Evolutionary conservation across 1,139 yeast genomes (phyloP).

Genomic region (Geotrichum macrosporum): DNA sequence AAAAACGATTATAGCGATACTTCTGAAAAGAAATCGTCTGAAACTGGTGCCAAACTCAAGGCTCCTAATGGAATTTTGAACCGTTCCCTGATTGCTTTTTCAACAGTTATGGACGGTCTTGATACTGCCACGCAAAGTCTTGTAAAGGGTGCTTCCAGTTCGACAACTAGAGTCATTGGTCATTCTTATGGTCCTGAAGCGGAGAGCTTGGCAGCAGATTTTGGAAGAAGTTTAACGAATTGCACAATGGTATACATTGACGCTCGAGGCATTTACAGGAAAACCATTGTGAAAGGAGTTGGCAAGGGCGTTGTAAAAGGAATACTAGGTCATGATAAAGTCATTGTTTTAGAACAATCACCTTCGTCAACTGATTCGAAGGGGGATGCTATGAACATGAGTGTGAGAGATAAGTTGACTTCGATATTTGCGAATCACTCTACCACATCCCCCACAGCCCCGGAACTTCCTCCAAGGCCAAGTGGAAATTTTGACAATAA

Average conservation of each 20-base stretch:
- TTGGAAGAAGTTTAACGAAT: slow-evolving; percentile 16
- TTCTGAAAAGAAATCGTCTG: too few relatives aligned
- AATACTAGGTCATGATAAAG: slow-evolving; percentile 7
- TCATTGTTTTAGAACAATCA: not conserved
- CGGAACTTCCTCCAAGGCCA: not conserved
- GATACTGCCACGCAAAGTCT: slow-evolving; percentile 17
- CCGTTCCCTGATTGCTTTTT: slow-evolving; percentile 21
- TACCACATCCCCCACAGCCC: not conserved
- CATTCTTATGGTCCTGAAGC: slow-evolving; percentile 22
- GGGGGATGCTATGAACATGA: slow-evolving; percentile 2
- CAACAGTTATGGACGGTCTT: slow-evolving; percentile 21
- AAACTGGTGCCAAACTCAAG: not conserved
- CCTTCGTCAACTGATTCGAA: not conserved
- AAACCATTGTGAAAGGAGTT: slow-evolving; percentile 18
- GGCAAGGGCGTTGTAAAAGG: slow-evolving; percentile 14
- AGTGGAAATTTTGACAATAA: not conserved
- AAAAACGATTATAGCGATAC: too few relatives aligned
- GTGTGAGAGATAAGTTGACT: not conserved
- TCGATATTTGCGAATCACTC: not conserved
- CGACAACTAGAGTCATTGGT: slow-evolving; percentile 17
- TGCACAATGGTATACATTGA: slow-evolving; percentile 20
- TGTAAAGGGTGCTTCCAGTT: slow-evolving; percentile 9
- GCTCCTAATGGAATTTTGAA: slow-evolving; percentile 6
- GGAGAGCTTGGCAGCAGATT: slow-evolving; percentile 7
- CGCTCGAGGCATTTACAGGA: slow-evolving; percentile 18